These are phyloP conservation scores for Nemophila menziesii DNA, from an alignment of 257 asterid genomes.

Conservation along the genomic window DNA sequence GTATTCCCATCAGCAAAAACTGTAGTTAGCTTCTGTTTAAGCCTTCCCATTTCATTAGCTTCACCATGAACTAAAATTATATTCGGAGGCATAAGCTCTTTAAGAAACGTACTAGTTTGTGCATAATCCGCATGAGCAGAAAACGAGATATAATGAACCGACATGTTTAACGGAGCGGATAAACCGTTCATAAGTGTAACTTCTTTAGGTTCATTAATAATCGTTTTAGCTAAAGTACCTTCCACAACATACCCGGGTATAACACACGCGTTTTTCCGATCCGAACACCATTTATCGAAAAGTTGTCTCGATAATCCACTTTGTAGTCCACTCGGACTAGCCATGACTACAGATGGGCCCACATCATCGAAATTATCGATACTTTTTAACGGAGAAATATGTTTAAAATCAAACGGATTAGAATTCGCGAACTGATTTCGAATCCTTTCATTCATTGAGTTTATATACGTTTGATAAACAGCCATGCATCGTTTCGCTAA, in stretches of 20 bases:
- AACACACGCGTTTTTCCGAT: slow-evolving; percentile 76
- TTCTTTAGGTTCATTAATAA: slow-evolving; percentile 85
- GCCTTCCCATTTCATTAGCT: slow-evolving; percentile 86
- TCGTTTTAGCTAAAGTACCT: slow-evolving; percentile 82
- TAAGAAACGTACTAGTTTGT: slow-evolving; percentile 84
- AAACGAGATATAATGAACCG: slow-evolving; percentile 85
- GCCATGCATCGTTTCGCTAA: slow-evolving; percentile 95
- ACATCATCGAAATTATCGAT: slow-evolving; percentile 72
- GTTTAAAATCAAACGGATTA: slow-evolving; percentile 85
- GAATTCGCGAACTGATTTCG: slow-evolving; percentile 58
- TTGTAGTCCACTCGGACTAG: slow-evolving; percentile 87
- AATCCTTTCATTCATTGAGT: slow-evolving; percentile 87
- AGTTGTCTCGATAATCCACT: slow-evolving; percentile 95
- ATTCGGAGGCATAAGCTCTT: slow-evolving; percentile 94
- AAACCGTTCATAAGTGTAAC: slow-evolving; percentile 83
- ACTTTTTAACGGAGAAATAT: slow-evolving; percentile 74
- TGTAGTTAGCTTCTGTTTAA: slow-evolving; percentile 74
- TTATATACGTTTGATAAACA: slow-evolving; percentile 87
- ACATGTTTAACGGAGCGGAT: slow-evolving; percentile 81
- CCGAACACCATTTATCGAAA: slow-evolving; percentile 89
- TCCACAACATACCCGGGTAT: slow-evolving; percentile 84
- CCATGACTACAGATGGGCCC: slow-evolving; percentile 95
- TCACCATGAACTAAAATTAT: slow-evolving; percentile 89
- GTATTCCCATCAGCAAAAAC: slow-evolving; percentile 79
- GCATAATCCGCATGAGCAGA: slow-evolving; percentile 94